These are phyloP conservation scores for Gynostemma pentaphyllum DNA, from an alignment of 306 rosid genomes.

Conservation along the genomic window DNA sequence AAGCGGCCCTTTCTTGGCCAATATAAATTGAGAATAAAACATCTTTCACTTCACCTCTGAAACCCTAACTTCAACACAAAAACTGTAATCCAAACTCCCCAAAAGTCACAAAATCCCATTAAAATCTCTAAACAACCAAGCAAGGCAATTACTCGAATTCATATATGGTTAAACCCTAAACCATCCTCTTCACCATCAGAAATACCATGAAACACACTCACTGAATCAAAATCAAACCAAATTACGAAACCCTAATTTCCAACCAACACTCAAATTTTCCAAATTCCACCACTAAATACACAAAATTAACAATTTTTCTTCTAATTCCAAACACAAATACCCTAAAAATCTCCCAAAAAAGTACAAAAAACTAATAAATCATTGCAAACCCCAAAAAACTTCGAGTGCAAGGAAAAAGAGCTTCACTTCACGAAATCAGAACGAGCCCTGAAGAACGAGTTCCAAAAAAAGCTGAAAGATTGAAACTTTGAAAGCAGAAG, in stretches of 20 bases:
- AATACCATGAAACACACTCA: neutral
- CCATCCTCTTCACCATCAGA: neutral
- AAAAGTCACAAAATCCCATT: slow-evolving; percentile 7
- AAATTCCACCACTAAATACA: slow-evolving; percentile 1
- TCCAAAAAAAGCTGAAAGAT: neutral
- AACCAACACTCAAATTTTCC: neutral
- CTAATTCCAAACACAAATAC: neutral
- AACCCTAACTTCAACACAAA: slow-evolving; percentile 19
- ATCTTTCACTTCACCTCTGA: slow-evolving; percentile 26
- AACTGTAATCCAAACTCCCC: slow-evolving; percentile 4
- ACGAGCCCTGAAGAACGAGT: neutral
- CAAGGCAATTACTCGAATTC: slow-evolving; percentile 1
- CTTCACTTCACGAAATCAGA: slow-evolving; percentile 4
- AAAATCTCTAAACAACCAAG: slow-evolving; percentile 3
- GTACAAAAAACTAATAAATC: neutral
- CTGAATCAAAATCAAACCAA: neutral
- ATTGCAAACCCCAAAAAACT: neutral
- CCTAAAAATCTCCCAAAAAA: neutral
- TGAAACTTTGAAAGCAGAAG: neutral
- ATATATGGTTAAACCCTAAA: neutral
- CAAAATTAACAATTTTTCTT: neutral
- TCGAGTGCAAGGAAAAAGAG: neutral
- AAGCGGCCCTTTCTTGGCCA: slow-evolving; percentile 98
- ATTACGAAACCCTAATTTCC: slow-evolving; percentile 10
- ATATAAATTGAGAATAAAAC: slow-evolving; percentile 98